Conservation (phyloP, 2,329 filamentous ascomycete species). For the Fusarium transvaalense region DNA sequence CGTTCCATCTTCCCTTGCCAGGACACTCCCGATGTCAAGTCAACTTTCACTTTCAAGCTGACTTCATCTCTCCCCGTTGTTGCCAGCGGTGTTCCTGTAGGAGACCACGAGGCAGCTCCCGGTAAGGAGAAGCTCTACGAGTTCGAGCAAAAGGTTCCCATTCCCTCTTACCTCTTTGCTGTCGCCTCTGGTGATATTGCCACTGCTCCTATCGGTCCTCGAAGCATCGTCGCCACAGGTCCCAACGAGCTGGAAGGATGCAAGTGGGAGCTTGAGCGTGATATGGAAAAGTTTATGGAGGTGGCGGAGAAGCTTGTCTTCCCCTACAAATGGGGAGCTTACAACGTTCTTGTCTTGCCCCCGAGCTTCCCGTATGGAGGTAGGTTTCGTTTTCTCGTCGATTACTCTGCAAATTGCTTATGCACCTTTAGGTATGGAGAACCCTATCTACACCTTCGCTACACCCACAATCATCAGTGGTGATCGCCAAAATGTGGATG, state of each 20-base stretch:
- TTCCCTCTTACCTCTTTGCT: slow-evolving; percentile 95
- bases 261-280: slow-evolving; percentile 90
- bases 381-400: slow-evolving; percentile 52
- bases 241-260: slow-evolving; percentile 87
- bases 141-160: slow-evolving; percentile 91
- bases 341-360: slow-evolving; percentile 92
- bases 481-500: slow-evolving; percentile 91
- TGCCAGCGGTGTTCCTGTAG: slow-evolving; percentile 80
- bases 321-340: slow-evolving; percentile 93
- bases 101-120: slow-evolving; percentile 58
- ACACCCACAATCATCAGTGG: slow-evolving; percentile 95
- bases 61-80: slow-evolving; percentile 90
- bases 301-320: slow-evolving; percentile 85
- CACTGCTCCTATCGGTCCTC: slow-evolving; percentile 85
- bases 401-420: slow-evolving; percentile 1
- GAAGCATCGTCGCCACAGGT: slow-evolving; percentile 86
- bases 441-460: slow-evolving; percentile 94
- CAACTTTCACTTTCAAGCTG: slow-evolving; percentile 91
- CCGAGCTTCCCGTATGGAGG: slow-evolving; percentile 91
- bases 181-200: slow-evolving; percentile 87
- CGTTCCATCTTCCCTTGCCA: slow-evolving; percentile 96
- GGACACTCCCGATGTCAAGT: slow-evolving; percentile 97
- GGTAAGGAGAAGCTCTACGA: slow-evolving; percentile 75
- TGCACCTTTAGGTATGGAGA: slow-evolving; percentile 77
- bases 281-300: slow-evolving; percentile 92